Evolutionary conservation across 495 filamentous ascomycete species (phyloP).

Genomic region (Talaromyces stipitatus): DNA sequence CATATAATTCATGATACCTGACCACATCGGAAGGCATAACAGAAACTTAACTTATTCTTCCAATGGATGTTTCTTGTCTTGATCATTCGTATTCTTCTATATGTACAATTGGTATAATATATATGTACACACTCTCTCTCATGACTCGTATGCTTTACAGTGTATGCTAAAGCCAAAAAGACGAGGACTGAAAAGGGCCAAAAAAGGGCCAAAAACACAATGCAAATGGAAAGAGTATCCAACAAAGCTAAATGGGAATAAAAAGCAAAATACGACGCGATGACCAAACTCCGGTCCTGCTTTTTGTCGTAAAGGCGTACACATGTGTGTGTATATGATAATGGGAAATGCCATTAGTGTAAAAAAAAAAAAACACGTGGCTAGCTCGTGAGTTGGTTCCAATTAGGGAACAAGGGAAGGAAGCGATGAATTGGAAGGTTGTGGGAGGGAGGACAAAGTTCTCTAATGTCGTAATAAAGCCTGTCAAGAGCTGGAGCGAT

Average conservation of each 20-base stretch:
- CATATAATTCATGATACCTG: background rate
- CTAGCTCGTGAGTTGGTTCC: background rate
- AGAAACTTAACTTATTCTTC: no score
- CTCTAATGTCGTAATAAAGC: no score
- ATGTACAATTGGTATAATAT: slow-evolving; percentile 4
- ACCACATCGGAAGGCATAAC: no score
- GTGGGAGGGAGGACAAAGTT: no score
- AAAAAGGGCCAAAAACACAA: no score
- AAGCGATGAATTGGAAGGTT: no score
- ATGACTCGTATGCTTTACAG: slow-evolving; percentile 8
- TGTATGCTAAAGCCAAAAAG: background rate
- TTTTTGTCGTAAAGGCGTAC: background rate
- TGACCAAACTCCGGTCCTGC: background rate
- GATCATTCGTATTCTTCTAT: background rate
- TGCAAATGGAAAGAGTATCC: no score
- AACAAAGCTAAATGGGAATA: background rate
- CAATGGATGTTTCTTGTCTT: background rate
- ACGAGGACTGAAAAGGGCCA: background rate
- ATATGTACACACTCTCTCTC: slow-evolving; percentile 5
- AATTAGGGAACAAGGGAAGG: background rate
- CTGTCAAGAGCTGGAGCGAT: no score
- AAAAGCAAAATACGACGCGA: background rate
- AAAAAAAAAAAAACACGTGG: background rate
- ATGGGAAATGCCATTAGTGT: background rate
- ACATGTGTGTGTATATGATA: background rate